phyloP scores from a whole-genome alignment of 2,329 filamentous ascomycete genomes.

The Lasiodiplodia gonubiensis region DNA sequence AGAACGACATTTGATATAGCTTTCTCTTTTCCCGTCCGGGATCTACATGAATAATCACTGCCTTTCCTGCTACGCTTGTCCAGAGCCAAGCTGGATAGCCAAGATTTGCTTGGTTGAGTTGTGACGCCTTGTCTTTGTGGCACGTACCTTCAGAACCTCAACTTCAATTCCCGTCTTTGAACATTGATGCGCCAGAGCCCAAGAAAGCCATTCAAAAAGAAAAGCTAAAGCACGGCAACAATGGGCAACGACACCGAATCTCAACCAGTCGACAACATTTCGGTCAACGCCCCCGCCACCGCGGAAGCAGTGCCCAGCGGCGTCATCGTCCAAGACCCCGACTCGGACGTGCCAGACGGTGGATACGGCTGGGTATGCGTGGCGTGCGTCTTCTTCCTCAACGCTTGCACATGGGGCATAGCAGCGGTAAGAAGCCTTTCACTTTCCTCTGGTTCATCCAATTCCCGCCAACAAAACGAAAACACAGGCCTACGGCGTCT shows the following conservation, averaged over 20 bases:
- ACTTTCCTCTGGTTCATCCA: background rate
- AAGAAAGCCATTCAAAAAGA: background rate
- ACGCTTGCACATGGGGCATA: constrained; percentile 42
- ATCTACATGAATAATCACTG: too few relatives aligned
- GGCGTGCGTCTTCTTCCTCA: constrained; percentile 37
- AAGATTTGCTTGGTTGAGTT: too few relatives aligned
- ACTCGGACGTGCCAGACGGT: constrained; percentile 34
- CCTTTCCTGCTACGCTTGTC: too few relatives aligned
- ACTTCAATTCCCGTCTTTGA: background rate
- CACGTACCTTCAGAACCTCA: too few relatives aligned
- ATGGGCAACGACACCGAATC: background rate
- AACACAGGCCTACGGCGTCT: constrained; percentile 12
- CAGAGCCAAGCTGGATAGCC: too few relatives aligned
- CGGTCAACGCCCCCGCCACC: background rate
- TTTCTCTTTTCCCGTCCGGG: too few relatives aligned
- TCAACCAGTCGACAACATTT: background rate
- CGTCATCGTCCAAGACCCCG: constrained; percentile 23
- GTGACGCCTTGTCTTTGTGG: too few relatives aligned
- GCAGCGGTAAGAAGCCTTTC: constrained; percentile 30
- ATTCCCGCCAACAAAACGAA: constrained; percentile 31
- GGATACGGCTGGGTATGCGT: constrained; percentile 47
- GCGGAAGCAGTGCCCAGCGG: background rate
- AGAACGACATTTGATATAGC: background rate
- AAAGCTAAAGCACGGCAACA: background rate
- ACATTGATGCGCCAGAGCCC: background rate